Conservation (phyloP, 139 green algal genomes). For the Coelastrella sp. region DNA sequence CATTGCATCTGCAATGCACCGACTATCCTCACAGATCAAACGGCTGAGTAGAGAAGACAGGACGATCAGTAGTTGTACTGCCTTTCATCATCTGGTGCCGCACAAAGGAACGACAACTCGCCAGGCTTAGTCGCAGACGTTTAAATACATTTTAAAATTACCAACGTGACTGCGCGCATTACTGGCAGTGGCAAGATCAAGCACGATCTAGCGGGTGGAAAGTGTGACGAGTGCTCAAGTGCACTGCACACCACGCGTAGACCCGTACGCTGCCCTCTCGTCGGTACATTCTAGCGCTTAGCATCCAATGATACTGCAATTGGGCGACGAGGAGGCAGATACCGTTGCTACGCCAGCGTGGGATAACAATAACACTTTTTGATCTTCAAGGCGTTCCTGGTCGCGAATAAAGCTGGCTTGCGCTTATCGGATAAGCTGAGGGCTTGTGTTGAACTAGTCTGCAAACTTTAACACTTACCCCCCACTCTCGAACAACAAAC, state of each 20-base stretch:
- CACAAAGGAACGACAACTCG: too few relatives aligned
- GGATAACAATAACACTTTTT: slow-evolving; percentile 11
- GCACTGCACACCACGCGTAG: neutral
- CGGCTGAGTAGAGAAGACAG: too few relatives aligned
- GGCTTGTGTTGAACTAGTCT: neutral
- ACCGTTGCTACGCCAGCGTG: neutral
- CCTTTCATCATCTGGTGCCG: too few relatives aligned
- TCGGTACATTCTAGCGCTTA: neutral
- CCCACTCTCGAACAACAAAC: neutral
- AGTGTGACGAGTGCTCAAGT: too few relatives aligned
- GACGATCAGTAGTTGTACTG: too few relatives aligned
- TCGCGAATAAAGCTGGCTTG: neutral
- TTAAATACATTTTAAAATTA: too few relatives aligned
- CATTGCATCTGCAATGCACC: too few relatives aligned
- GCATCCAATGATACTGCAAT: neutral
- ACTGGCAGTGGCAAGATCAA: too few relatives aligned
- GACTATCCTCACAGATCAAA: too few relatives aligned
- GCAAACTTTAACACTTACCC: slow-evolving; percentile 10
- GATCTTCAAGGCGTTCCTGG: neutral
- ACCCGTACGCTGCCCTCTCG: neutral
- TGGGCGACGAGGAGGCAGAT: neutral
- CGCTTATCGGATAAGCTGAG: neutral
- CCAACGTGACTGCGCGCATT: too few relatives aligned
- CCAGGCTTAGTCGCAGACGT: too few relatives aligned
- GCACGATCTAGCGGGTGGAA: too few relatives aligned